Evolutionary conservation across 2,329 filamentous ascomycete genomes (phyloP).

Genomic region (Scedosporium boydii): DNA sequence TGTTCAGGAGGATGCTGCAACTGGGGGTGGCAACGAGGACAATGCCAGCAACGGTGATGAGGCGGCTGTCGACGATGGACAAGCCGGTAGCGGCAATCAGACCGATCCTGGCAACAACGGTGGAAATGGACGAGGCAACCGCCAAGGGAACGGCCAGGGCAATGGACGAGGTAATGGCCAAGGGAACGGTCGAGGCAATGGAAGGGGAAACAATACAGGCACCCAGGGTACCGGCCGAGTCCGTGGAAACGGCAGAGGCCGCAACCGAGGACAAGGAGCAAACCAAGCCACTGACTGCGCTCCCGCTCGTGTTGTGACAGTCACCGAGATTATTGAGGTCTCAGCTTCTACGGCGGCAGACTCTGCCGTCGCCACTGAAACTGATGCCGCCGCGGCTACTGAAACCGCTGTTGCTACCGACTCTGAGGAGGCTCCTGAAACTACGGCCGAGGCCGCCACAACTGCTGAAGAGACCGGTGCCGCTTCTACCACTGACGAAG

Average conservation of each 20-base stretch:
- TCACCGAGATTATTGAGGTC: conserved; percentile 2
- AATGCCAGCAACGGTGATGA: not conserved
- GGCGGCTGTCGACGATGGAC: not conserved
- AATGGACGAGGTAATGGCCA: not conserved
- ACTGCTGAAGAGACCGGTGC: not conserved
- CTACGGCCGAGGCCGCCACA: conserved; percentile 4
- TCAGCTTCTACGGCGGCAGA: not conserved
- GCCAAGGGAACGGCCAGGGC: not conserved
- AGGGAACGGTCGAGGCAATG: not conserved
- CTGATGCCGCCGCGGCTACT: not conserved
- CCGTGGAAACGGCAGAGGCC: conserved; percentile 1
- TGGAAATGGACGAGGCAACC: not conserved
- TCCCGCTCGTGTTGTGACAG: not conserved
- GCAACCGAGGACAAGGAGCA: not conserved
- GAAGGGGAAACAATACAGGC: not conserved
- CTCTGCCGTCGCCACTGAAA: not conserved
- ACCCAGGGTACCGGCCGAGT: not conserved
- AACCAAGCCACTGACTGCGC: not conserved
- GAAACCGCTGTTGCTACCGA: not conserved
- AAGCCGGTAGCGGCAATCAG: not conserved
- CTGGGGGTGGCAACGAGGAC: not conserved
- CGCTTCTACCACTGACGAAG: not conserved
- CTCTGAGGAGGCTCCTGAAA: conserved; percentile 1
- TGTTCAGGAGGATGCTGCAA: not conserved
- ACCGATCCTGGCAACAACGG: not conserved